Conservation (phyloP, 129 eudicot species). For the Solidago caesia region DNA sequence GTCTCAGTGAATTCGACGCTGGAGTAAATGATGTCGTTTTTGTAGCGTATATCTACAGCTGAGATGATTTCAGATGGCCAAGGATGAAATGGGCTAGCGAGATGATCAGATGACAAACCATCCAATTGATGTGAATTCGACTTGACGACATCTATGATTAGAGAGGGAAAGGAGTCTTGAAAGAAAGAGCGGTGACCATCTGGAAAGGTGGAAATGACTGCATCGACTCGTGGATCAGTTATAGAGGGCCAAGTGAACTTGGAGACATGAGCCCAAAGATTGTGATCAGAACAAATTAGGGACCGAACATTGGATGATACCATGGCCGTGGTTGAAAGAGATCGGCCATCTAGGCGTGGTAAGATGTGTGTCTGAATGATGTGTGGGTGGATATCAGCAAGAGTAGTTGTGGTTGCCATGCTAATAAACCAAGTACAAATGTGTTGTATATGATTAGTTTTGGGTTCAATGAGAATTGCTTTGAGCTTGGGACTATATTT, state of each 20-base stretch:
- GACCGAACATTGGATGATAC: constrained; percentile 30
- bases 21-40: constrained; percentile 24
- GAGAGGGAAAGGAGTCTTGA: constrained; percentile 45
- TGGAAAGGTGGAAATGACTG: constrained; percentile 47
- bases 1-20: constrained; percentile 26
- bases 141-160: constrained; percentile 18
- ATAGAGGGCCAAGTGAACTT: constrained; percentile 54
- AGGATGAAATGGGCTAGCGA: neutral
- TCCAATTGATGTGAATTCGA: too few relatives aligned
- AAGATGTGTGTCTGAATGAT: constrained; percentile 50
- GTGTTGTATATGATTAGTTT: too few relatives aligned
- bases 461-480: too few relatives aligned
- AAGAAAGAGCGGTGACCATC: constrained; percentile 52
- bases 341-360: constrained; percentile 47
- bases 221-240: constrained; percentile 29
- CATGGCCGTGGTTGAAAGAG: constrained; percentile 42
- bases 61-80: constrained; percentile 31
- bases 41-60: constrained; percentile 38
- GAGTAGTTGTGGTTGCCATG: neutral
- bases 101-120: neutral
- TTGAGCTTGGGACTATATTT: too few relatives aligned
- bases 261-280: constrained; percentile 44
- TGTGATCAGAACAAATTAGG: constrained; percentile 29
- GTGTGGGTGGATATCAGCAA: constrained; percentile 43
- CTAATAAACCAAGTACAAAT: too few relatives aligned